These are phyloP conservation scores for Phytophthora pinifolia DNA, from an alignment of 352 stramenopile genomes.

Conservation along the genomic window DNA sequence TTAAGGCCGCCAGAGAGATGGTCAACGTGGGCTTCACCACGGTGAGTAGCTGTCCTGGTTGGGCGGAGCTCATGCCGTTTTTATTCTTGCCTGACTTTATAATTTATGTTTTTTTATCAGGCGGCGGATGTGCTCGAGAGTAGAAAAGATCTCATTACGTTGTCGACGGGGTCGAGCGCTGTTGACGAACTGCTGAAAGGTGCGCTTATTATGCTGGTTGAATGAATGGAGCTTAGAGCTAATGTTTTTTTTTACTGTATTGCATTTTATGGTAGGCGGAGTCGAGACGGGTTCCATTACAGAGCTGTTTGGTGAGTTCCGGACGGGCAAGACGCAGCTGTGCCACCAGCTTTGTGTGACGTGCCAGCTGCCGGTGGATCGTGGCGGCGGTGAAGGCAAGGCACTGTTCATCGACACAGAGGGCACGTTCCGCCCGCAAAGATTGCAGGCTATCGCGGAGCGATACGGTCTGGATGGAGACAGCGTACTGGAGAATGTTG, in stretches of 20 bases:
- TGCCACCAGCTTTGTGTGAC: constrained; percentile 99
- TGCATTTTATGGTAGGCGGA: constrained; percentile 61
- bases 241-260: constrained; percentile 2
- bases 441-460: constrained; percentile 97
- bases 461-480: constrained; percentile 96
- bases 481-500: constrained; percentile 98
- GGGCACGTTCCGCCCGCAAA: constrained; percentile 97
- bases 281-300: constrained; percentile 99
- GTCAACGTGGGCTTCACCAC: constrained; percentile 99
- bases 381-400: constrained; percentile 97
- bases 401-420: constrained; percentile 99
- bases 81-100: not conserved
- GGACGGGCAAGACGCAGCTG: constrained; percentile 99
- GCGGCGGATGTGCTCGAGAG: constrained; percentile 87
- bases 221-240: not conserved
- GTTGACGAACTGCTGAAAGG: constrained; percentile 90
- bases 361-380: constrained; percentile 96
- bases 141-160: constrained; percentile 92
- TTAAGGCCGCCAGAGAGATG: constrained; percentile 96
- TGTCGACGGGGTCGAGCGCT: constrained; percentile 93
- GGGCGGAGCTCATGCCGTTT: constrained; percentile 5
- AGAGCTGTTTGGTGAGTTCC: constrained; percentile 99
- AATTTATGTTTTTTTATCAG: constrained; percentile 31
- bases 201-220: constrained; percentile 13
- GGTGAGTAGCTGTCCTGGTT: constrained; percentile 42